Percentiles rank a stretch among this genome's conserved stretches.
Conservation (phyloP, 2,329 filamentous ascomycete species). For the Penicillium sp. region DNA sequence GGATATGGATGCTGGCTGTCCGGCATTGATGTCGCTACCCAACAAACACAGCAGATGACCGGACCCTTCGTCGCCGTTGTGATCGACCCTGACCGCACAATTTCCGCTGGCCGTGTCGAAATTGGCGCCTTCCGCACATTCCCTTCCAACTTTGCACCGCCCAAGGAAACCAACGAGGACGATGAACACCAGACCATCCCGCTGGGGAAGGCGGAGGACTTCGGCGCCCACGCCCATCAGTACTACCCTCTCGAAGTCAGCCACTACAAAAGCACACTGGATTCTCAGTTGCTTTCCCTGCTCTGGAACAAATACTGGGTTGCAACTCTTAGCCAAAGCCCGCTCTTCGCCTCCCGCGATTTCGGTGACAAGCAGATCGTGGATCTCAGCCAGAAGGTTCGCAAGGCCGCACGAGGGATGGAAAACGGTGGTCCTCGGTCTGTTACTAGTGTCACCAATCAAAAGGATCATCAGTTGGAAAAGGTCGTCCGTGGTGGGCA, state of each 20-base stretch:
- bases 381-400: slow-evolving; percentile 82
- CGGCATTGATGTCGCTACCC: slow-evolving; percentile 91
- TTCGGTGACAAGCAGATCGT: slow-evolving; percentile 90
- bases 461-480: slow-evolving; percentile 51
- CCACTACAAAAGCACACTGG: slow-evolving; percentile 91
- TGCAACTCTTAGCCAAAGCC: slow-evolving; percentile 87
- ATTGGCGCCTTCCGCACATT: slow-evolving; percentile 96
- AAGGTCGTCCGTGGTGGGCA: slow-evolving; percentile 60
- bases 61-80: slow-evolving; percentile 96
- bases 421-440: slow-evolving; percentile 32
- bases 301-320: slow-evolving; percentile 99
- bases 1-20: slow-evolving; percentile 98
- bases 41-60: slow-evolving; percentile 82
- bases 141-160: slow-evolving; percentile 69
- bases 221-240: slow-evolving; percentile 84
- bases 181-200: slow-evolving; percentile 65
- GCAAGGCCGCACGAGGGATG: slow-evolving; percentile 58
- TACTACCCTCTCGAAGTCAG: slow-evolving; percentile 93
- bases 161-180: slow-evolving; percentile 48
- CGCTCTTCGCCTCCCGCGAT: slow-evolving; percentile 87
- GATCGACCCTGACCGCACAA: slow-evolving; percentile 93
- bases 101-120: slow-evolving; percentile 92
- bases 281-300: slow-evolving; percentile 80
- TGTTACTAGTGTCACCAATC: slow-evolving; percentile 22
- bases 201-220: slow-evolving; percentile 91